Base-by-base conservation (phyloP, 108 stramenopile species). In the Nitzschia putrida region DNA sequence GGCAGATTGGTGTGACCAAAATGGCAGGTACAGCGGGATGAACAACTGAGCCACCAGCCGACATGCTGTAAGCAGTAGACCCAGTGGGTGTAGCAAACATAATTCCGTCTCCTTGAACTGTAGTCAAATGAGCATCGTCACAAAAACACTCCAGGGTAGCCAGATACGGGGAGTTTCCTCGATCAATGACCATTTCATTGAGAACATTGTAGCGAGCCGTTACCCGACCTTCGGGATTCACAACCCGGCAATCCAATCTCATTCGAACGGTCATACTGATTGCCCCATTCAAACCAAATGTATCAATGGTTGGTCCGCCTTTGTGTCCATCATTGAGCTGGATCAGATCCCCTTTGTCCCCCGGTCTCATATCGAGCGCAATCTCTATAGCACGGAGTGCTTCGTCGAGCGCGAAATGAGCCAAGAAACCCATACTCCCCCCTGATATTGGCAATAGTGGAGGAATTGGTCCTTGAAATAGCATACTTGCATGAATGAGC, bases 31-130 rank as follows among this genome's bases (percentile, higher is more conserved):
- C 96, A 2, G 96, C 91, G 1, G 98, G 98, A 71, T 97, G 97
- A 9, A 98, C 95, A n/a, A 99, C 97, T 52, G 89, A 91, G 0
- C 97, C 96, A 3, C 98, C 98, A 14, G 98, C 98, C 16, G 96
- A 84, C 90, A 99, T 89, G 57, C 85, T 88, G 72, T 99, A 99
- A 0, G 98, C 98, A 2, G 98, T 99, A 22, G 91, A 93, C 3
- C 98, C 98, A 0, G 97, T 97, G 14, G 98, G 98, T 57, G 97
- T 97, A 43, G 94, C 84, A 77, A 97, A 90, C 23, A 97, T 97
- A 49, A 99, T 74, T 8, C 98, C 98, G 74, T 99, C 98, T 8
- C 95, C 98, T 74, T 97, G 96, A 2, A 97, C 95, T 7, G 96
- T 97, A 8, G 98, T 97, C 14, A 99, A 74, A 64, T 92, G 94